A percentile compares a stretch with the other conserved stretches of the same genome.
Conservation (phyloP, 495 filamentous ascomycete genomes). For the Xylaria intraflava region DNA sequence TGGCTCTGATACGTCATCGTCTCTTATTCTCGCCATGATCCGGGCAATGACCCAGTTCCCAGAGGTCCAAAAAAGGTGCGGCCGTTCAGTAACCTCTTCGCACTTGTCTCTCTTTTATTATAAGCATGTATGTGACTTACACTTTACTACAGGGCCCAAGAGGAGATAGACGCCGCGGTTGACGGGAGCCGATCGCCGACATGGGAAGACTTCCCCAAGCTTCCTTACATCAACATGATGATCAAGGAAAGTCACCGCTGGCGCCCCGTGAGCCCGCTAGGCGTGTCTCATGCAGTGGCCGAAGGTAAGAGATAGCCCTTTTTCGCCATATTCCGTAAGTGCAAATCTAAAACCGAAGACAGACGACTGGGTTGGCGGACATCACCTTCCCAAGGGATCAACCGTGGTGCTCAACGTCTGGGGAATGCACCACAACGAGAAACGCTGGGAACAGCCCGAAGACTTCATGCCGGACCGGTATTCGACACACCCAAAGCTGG, state of each 20-base stretch:
- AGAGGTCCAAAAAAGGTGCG: slow-evolving; percentile 28
- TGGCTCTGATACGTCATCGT: slow-evolving; percentile 41
- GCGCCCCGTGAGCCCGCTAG: slow-evolving; percentile 29
- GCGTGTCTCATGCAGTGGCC: slow-evolving; percentile 26
- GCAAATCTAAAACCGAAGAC: too few species aligned
- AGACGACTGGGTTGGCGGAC: slow-evolving; percentile 37
- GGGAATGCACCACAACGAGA: slow-evolving; percentile 29
- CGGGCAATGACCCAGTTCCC: slow-evolving; percentile 40
- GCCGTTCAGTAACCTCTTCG: too few species aligned
- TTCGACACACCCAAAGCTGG: slow-evolving; percentile 30
- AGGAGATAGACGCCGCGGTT: slow-evolving; percentile 23
- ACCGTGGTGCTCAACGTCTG: slow-evolving; percentile 36
- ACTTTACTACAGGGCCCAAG: slow-evolving; percentile 12
- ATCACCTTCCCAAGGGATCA: slow-evolving; percentile 36
- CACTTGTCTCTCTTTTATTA: too few species aligned
- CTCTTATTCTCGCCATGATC: slow-evolving; percentile 33
- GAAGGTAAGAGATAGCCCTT: slow-evolving; percentile 12
- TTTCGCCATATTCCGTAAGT: not conserved
- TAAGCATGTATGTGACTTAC: too few species aligned
- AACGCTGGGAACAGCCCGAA: slow-evolving; percentile 31
- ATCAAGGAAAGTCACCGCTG: slow-evolving; percentile 38
- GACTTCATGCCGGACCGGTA: slow-evolving; percentile 38
- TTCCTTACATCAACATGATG: slow-evolving; percentile 38
- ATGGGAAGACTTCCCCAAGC: slow-evolving; percentile 29
- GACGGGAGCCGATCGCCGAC: slow-evolving; percentile 30